phyloP scores from a whole-genome alignment of 192 early-diverging fungal genomes.

The Dimargaris xerosporica region DNA sequence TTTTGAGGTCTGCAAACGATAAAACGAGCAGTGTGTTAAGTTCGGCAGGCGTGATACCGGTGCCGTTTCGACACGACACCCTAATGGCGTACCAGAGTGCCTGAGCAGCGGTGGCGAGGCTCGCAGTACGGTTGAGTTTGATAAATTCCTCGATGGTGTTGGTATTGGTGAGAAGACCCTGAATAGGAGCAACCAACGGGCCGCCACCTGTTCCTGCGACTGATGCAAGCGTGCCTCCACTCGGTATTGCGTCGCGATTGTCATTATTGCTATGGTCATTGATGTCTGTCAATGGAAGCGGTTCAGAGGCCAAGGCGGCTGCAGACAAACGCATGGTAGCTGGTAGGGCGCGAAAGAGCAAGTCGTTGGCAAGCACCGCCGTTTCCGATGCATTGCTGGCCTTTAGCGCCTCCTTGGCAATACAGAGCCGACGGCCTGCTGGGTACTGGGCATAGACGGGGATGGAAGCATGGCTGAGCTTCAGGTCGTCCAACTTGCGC shows the following conservation, averaged over 20 bases:
- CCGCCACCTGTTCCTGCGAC: not conserved
- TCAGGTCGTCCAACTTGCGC: not conserved
- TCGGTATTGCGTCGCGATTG: too few species aligned
- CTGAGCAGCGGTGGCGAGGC: slow-evolving; percentile 28
- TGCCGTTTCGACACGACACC: too few species aligned
- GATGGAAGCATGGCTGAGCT: not conserved
- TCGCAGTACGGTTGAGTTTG: slow-evolving; percentile 48
- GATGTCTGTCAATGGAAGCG: too few species aligned
- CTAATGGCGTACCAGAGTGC: slow-evolving; percentile 55
- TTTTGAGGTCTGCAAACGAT: slow-evolving; percentile 94
- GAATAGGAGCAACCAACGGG: slow-evolving; percentile 4
- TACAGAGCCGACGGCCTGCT: not conserved
- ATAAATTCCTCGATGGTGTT: slow-evolving; percentile 95
- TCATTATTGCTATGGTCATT: too few species aligned
- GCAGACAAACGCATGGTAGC: not conserved
- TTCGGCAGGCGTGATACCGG: slow-evolving; percentile 44
- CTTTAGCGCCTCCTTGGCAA: not conserved
- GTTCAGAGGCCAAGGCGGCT: not conserved
- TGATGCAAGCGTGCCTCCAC: not conserved
- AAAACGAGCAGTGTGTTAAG: slow-evolving; percentile 62
- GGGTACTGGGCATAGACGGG: not conserved
- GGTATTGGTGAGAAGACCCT: slow-evolving; percentile 56
- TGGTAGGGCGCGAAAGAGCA: slow-evolving; percentile 1
- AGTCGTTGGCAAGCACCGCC: not conserved
- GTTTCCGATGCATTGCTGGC: not conserved